phyloP scores from a whole-genome alignment of 306 rosid species.

The Acacia crassicarpa region DNA sequence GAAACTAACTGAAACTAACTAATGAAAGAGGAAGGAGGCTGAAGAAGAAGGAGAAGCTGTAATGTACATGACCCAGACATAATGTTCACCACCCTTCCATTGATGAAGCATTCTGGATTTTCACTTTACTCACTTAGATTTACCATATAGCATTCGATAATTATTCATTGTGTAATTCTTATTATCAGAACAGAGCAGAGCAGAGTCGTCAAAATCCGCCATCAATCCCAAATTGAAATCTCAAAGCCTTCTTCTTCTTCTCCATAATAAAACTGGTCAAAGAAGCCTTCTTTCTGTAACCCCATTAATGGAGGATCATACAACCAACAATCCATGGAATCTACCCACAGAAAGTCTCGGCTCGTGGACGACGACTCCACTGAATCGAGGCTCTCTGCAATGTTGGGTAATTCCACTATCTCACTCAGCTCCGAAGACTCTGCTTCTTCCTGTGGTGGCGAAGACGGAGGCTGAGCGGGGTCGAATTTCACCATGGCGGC shows the following conservation, averaged over 20 bases:
- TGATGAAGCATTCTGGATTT: background rate
- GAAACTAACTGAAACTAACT: background rate
- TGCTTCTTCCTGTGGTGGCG: background rate
- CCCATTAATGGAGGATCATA: slow-evolving; percentile 11
- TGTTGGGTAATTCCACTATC: slow-evolving; percentile 53
- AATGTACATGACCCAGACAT: background rate
- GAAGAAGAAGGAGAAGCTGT: background rate
- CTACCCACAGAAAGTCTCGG: slow-evolving; percentile 25
- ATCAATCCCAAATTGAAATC: slow-evolving; percentile 25
- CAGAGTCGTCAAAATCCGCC: background rate
- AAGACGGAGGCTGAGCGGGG: background rate
- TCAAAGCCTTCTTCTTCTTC: slow-evolving; percentile 10
- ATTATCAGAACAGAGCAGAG: background rate
- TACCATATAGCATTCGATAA: too few species aligned
- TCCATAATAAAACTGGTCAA: slow-evolving; percentile 22
- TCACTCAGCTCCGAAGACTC: slow-evolving; percentile 42
- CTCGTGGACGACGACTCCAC: slow-evolving; percentile 20
- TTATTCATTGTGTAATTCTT: background rate
- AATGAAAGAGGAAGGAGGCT: background rate
- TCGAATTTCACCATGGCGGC: slow-evolving; percentile 53
- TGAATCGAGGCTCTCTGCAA: slow-evolving; percentile 42
- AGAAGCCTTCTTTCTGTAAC: background rate
- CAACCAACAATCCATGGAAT: slow-evolving; percentile 48
- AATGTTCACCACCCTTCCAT: background rate
- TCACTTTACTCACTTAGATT: too few species aligned